A percentile compares a stretch with the other conserved stretches of the same genome.
phyloP scores from a whole-genome alignment of 2,329 filamentous ascomycete species.

The Hypoxylon sp. region DNA sequence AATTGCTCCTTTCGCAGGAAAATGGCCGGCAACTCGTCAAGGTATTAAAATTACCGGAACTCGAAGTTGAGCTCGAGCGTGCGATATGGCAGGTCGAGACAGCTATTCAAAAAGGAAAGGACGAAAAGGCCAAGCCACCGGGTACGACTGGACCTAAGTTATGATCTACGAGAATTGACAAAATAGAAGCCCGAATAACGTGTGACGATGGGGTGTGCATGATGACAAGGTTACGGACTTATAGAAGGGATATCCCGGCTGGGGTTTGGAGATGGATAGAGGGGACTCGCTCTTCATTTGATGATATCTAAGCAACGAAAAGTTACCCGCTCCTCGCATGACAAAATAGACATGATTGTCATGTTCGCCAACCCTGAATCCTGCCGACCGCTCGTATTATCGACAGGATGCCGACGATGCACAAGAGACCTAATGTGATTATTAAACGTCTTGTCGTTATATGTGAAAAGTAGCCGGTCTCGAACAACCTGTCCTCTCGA shows the following conservation, averaged over 20 bases:
- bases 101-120: conserved; percentile 57
- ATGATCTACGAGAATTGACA: conserved; percentile 28
- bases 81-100: conserved; percentile 80
- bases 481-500: conserved; percentile 2
- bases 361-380: conserved; percentile 33
- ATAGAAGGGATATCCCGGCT: conserved; percentile 32
- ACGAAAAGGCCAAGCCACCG: conserved; percentile 42
- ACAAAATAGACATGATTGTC: conserved; percentile 18
- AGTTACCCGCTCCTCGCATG: conserved; percentile 21
- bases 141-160: conserved; percentile 23
- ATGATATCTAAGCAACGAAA: conserved; percentile 21
- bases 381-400: conserved; percentile 33
- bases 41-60: conserved; percentile 74
- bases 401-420: conserved; percentile 43
- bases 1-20: conserved; percentile 63
- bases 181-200: conserved; percentile 13
- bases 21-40: conserved; percentile 71
- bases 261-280: conserved; percentile 28
- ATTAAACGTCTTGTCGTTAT: conserved; percentile 50
- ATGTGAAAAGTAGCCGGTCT: conserved; percentile 29
- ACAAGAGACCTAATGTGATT: conserved; percentile 52
- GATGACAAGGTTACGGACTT: conserved; percentile 31
- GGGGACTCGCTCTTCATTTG: conserved; percentile 29
- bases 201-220: conserved; percentile 34
- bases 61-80: conserved; percentile 79